Conservation (phyloP, 495 filamentous ascomycete genomes). For the Tuber brumale region DNA sequence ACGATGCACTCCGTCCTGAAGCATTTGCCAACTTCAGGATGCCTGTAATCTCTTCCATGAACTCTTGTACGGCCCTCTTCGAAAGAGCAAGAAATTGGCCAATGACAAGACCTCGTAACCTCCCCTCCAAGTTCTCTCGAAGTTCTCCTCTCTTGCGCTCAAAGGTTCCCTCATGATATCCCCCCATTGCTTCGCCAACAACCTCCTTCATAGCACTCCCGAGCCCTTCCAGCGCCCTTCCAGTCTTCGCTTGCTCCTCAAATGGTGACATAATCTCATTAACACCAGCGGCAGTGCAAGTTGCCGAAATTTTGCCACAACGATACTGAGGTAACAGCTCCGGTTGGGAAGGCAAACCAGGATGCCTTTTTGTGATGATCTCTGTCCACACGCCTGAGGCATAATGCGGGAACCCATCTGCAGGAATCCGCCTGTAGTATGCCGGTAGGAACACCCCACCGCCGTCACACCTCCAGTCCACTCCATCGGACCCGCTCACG, state of each 20-base stretch:
- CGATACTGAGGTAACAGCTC: slow-evolving; percentile 94
- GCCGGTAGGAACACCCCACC: slow-evolving; percentile 83
- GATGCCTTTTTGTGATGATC: slow-evolving; percentile 95
- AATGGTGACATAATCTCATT: slow-evolving; percentile 74
- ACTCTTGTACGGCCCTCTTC: slow-evolving; percentile 78
- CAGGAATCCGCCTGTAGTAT: slow-evolving; percentile 91
- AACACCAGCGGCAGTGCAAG: slow-evolving; percentile 49
- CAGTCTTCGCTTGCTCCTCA: slow-evolving; percentile 72
- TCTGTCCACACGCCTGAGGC: slow-evolving; percentile 94
- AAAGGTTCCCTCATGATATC: slow-evolving; percentile 93
- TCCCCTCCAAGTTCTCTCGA: slow-evolving; percentile 72
- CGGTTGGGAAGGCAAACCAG: slow-evolving; percentile 94
- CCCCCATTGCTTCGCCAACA: slow-evolving; percentile 65
- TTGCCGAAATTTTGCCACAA: slow-evolving; percentile 83
- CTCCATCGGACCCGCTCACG: slow-evolving; percentile 56
- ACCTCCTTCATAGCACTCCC: slow-evolving; percentile 67
- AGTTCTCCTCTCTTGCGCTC: slow-evolving; percentile 75
- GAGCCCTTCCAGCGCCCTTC: slow-evolving; percentile 69
- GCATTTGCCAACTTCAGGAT: slow-evolving; percentile 45
- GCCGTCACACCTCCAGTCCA: slow-evolving; percentile 46
- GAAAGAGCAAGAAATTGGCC: slow-evolving; percentile 79
- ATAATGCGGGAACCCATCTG: slow-evolving; percentile 88
- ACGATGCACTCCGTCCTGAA: slow-evolving; percentile 79
- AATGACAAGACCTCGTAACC: slow-evolving; percentile 80
- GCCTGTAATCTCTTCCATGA: slow-evolving; percentile 74